Conservation (phyloP, 1,139 yeast species). For the Schwanniomyces etchellsii region DNA sequence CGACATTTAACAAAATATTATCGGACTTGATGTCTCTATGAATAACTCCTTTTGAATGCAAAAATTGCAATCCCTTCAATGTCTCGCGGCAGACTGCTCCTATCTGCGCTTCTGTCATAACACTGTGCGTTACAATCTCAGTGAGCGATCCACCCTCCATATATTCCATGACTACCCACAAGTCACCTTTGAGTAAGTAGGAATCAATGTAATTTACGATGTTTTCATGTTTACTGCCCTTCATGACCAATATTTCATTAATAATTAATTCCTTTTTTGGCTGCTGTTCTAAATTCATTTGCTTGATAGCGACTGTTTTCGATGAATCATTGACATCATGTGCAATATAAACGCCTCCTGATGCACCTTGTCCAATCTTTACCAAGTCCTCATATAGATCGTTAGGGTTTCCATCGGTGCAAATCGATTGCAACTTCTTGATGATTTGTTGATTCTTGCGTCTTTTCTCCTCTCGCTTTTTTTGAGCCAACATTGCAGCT, state of each 20-base stretch:
- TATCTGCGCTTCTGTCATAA: slow-evolving; percentile 96
- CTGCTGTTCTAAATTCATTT: slow-evolving; percentile 88
- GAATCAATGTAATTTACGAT: slow-evolving; percentile 45
- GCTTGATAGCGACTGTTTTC: slow-evolving; percentile 84
- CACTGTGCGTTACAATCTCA: slow-evolving; percentile 91
- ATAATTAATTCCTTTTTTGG: slow-evolving; percentile 93
- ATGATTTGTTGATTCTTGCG: slow-evolving; percentile 65
- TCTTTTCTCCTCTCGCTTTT: slow-evolving; percentile 72
- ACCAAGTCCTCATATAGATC: slow-evolving; percentile 58
- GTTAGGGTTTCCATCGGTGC: slow-evolving; percentile 87
- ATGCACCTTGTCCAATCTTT: slow-evolving; percentile 96
- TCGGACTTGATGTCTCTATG: slow-evolving; percentile 97
- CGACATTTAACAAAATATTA: slow-evolving; percentile 74
- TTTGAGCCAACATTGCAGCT: slow-evolving; percentile 54
- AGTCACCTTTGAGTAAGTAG: slow-evolving; percentile 36
- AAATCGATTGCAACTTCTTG: slow-evolving; percentile 66
- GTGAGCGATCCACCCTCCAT: slow-evolving; percentile 87
- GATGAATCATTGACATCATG: slow-evolving; percentile 52
- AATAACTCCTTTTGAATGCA: slow-evolving; percentile 90
- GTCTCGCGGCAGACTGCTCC: slow-evolving; percentile 96
- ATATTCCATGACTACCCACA: slow-evolving; percentile 94
- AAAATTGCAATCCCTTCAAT: slow-evolving; percentile 73
- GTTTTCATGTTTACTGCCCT: slow-evolving; percentile 42
- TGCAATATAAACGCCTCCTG: slow-evolving; percentile 96
- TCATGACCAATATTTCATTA: slow-evolving; percentile 46